Conservation (phyloP, 768 basidiomycete genomes). For the Boletales sp. region DNA sequence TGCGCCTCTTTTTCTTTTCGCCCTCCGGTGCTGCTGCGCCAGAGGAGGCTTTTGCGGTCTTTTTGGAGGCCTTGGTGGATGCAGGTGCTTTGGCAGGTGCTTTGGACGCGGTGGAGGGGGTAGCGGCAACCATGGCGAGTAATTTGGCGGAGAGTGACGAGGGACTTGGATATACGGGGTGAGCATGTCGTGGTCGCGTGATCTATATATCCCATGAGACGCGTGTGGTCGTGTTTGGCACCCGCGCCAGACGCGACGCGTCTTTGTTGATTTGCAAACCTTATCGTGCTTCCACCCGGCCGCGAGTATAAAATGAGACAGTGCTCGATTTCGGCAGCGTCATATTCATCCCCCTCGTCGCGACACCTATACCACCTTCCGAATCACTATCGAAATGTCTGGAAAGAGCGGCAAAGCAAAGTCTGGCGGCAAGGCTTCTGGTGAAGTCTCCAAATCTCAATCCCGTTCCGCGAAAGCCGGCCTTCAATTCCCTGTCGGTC, state of each 20-base stretch:
- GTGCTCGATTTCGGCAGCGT: not conserved
- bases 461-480: conserved; percentile 42
- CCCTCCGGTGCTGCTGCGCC: conserved; percentile 54
- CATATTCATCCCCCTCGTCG: conserved; percentile 8
- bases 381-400: conserved; percentile 30
- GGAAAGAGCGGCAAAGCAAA: conserved; percentile 55
- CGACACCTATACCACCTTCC: not conserved
- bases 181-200: not conserved
- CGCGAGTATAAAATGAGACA: conserved; percentile 27
- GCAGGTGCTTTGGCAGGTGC: conserved; percentile 41
- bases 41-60: conserved; percentile 57
- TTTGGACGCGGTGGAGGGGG: conserved; percentile 42
- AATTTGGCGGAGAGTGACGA: conserved; percentile 1
- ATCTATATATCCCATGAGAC: conserved; percentile 24
- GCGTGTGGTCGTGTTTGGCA: conserved; percentile 39
- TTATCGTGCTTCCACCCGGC: conserved; percentile 24
- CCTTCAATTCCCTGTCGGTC: conserved; percentile 53
- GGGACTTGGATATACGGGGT: conserved; percentile 13
- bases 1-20: conserved; percentile 88
- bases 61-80: conserved; percentile 38
- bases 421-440: conserved; percentile 61
- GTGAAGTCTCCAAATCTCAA: conserved; percentile 31
- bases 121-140: conserved; percentile 58
- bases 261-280: conserved; percentile 37
- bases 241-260: conserved; percentile 29